Conservation (phyloP, 805 yeast species). For the Ogataea haglerorum region DNA sequence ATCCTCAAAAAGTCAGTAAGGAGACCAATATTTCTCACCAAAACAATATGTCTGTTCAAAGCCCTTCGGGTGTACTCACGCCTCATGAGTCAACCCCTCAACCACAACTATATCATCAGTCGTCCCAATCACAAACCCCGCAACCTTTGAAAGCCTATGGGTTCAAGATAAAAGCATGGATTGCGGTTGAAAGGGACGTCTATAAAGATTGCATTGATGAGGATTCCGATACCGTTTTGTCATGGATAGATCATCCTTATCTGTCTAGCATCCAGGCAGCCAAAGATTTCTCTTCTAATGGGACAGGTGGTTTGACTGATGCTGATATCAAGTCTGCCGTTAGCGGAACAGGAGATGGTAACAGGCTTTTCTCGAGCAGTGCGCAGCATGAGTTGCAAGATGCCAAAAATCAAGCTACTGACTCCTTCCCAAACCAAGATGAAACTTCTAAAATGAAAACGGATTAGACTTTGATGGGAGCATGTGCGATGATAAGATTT, state of each 20-base stretch:
- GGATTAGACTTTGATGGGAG: too few relatives aligned
- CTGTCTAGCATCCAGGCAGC: slow-evolving; percentile 13
- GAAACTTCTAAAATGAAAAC: too few relatives aligned
- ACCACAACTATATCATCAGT: slow-evolving; percentile 18
- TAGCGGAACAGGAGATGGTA: slow-evolving; percentile 35
- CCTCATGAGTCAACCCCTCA: slow-evolving; percentile 26
- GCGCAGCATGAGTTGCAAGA: slow-evolving; percentile 24
- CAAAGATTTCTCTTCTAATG: slow-evolving; percentile 9
- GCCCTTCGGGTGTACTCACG: slow-evolving; percentile 20
- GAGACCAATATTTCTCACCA: slow-evolving; percentile 11
- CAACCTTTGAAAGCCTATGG: slow-evolving; percentile 29
- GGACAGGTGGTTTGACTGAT: slow-evolving; percentile 30
- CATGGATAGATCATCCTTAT: slow-evolving; percentile 36
- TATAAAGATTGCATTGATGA: slow-evolving; percentile 26
- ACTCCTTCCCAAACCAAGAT: background rate
- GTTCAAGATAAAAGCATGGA: slow-evolving; percentile 35
- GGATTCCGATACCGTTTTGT: slow-evolving; percentile 35
- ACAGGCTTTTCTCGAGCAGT: slow-evolving; percentile 30
- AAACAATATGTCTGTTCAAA: slow-evolving; percentile 12
- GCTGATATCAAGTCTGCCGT: slow-evolving; percentile 42
- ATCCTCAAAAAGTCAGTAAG: slow-evolving; percentile 29
- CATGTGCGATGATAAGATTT: too few relatives aligned
- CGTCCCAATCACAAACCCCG: slow-evolving; percentile 27
- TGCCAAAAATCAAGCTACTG: slow-evolving; percentile 13
- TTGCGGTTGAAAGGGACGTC: slow-evolving; percentile 16